phyloP scores from a whole-genome alignment of 768 basidiomycete genomes.

The Hygrophoropsis aurantiaca region DNA sequence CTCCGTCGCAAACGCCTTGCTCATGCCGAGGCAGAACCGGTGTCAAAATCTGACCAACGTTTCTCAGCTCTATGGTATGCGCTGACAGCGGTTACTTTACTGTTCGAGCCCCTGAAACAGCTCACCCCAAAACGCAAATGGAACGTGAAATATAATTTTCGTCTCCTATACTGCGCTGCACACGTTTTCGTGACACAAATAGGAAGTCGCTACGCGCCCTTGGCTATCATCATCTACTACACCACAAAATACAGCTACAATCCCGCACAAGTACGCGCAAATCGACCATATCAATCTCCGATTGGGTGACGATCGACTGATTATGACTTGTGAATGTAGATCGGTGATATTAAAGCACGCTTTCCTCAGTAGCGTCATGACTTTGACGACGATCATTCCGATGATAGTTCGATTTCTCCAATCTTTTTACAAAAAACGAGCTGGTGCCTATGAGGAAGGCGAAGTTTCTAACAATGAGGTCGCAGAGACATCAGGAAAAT shows the following conservation, averaged over 20 bases:
- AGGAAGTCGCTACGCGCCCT: constrained; percentile 11
- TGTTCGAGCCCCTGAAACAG: constrained; percentile 22
- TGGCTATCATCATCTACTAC: constrained; percentile 20
- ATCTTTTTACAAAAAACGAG: constrained; percentile 16
- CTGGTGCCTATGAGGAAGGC: not conserved
- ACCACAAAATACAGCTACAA: constrained; percentile 26
- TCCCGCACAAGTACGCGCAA: constrained; percentile 22
- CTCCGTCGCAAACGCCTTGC: constrained; percentile 10
- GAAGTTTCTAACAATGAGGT: no score
- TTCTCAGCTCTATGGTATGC: not conserved
- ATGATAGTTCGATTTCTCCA: constrained; percentile 21
- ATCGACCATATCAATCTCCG: not conserved
- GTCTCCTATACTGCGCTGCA: constrained; percentile 24
- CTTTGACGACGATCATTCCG: constrained; percentile 20
- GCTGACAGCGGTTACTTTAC: not conserved
- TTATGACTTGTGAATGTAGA: constrained; percentile 14
- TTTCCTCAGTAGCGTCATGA: constrained; percentile 16
- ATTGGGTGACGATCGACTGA: no score
- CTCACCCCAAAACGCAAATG: constrained; percentile 15
- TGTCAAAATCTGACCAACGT: not conserved
- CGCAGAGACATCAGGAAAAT: constrained; percentile 19
- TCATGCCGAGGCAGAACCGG: not conserved
- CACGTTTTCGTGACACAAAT: constrained; percentile 22
- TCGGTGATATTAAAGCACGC: constrained; percentile 20
- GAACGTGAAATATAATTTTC: constrained; percentile 24